phyloP scores from a whole-genome alignment of 1,284 basidiomycete species.

The Ceratobasidium sp. region DNA sequence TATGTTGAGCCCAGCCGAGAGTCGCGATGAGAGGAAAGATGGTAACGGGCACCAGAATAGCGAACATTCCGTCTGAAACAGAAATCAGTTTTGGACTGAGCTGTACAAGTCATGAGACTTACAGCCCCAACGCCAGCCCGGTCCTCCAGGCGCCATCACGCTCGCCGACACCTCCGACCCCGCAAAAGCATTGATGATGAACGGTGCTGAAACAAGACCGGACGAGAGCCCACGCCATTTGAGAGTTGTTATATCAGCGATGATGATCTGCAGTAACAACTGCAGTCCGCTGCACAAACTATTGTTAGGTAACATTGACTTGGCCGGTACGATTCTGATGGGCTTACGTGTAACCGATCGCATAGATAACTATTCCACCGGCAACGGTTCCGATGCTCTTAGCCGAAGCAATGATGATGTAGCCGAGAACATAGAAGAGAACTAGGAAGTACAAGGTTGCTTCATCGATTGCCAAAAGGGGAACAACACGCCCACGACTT shows the following conservation, averaged over 20 bases:
- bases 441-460: conserved; percentile 21
- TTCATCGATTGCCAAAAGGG: conserved; percentile 23
- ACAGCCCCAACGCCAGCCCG: conserved; percentile 65
- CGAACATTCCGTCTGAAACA: conserved; percentile 72
- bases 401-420: conserved; percentile 63
- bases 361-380: conserved; percentile 56
- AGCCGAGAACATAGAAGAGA: conserved; percentile 48
- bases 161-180: conserved; percentile 63
- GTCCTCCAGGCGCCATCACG: conserved; percentile 56
- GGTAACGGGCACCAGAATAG: conserved; percentile 68
- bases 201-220: conserved; percentile 61
- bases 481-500: conserved; percentile 39
- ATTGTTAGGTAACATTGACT: conserved; percentile 34
- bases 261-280: conserved; percentile 61
- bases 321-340: conserved; percentile 38
- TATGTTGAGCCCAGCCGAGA: conserved; percentile 78
- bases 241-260: conserved; percentile 67
- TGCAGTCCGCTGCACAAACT: conserved; percentile 60
- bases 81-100: conserved; percentile 1
- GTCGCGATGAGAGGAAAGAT: conserved; percentile 72
- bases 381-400: conserved; percentile 60
- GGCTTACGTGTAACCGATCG: conserved; percentile 53
- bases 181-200: conserved; percentile 62
- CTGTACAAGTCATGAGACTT: conserved; percentile 63
- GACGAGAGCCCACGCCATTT: conserved; percentile 65